phyloP scores from a whole-genome alignment of 805 yeast genomes.

The Candida tallmaniae region DNA sequence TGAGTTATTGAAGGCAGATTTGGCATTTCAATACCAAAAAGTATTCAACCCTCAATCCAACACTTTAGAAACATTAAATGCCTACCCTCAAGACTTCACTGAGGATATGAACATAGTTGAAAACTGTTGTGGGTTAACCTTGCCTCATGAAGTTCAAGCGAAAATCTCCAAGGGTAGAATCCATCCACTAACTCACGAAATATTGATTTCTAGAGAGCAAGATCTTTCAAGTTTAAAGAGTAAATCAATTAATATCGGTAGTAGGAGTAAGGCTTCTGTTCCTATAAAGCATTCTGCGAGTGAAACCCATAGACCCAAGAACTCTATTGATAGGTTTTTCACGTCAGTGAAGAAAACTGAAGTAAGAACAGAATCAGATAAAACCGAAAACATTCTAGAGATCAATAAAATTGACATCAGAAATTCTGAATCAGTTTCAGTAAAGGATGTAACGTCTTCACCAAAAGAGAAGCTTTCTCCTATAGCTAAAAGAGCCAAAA shows the following conservation, averaged over 20 bases:
- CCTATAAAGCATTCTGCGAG: neutral
- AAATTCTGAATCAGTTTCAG: too few relatives aligned
- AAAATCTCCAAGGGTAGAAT: conserved; percentile 61
- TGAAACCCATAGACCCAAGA: neutral
- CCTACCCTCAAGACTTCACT: conserved; percentile 42
- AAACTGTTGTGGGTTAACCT: conserved; percentile 43
- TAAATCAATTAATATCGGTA: conserved; percentile 9
- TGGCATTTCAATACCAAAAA: conserved; percentile 80
- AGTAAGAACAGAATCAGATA: neutral
- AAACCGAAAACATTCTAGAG: too few relatives aligned
- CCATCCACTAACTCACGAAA: conserved; percentile 57
- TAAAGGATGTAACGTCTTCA: too few relatives aligned
- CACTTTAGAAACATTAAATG: conserved; percentile 53
- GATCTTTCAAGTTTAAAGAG: conserved; percentile 20
- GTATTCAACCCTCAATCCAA: conserved; percentile 66
- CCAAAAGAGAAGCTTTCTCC: conserved; percentile 11
- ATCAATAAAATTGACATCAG: too few relatives aligned
- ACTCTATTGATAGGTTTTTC: conserved; percentile 8
- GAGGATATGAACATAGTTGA: conserved; percentile 39
- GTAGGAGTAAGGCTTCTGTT: neutral
- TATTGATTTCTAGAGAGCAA: conserved; percentile 46
- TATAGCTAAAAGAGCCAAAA: conserved; percentile 11
- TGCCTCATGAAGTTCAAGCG: conserved; percentile 42
- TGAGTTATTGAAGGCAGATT: conserved; percentile 62
- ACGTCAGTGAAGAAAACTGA: too few relatives aligned